phyloP scores from a whole-genome alignment of 768 basidiomycete species.

The Chalciporus chontae region DNA sequence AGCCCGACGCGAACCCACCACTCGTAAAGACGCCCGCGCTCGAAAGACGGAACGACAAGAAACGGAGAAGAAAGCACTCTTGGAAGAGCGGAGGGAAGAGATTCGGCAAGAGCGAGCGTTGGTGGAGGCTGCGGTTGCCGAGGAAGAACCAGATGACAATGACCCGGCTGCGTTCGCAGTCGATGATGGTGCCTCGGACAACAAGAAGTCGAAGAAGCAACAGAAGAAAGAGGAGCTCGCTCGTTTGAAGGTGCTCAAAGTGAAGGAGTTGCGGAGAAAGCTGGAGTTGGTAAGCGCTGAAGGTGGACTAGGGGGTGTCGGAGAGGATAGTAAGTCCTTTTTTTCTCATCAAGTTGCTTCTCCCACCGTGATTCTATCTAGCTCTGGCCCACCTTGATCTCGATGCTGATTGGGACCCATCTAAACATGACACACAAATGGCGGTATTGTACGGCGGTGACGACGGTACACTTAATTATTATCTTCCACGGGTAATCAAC shows the following conservation, averaged over 20 bases:
- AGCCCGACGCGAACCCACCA: conserved; percentile 70
- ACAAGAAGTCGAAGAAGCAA: conserved; percentile 18
- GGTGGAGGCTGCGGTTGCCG: conserved; percentile 66
- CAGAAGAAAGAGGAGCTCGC: conserved; percentile 68
- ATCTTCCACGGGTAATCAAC: background rate
- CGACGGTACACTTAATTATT: conserved; percentile 26
- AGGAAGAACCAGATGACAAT: conserved; percentile 64
- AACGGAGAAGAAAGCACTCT: conserved; percentile 56
- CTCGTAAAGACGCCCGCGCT: conserved; percentile 82
- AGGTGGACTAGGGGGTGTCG: conserved; percentile 49
- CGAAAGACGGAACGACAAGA: conserved; percentile 75
- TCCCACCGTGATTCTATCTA: conserved; percentile 18
- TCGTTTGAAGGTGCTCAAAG: conserved; percentile 78
- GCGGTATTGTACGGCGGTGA: conserved; percentile 62
- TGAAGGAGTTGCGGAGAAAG: conserved; percentile 74
- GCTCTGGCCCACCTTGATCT: conserved; percentile 73
- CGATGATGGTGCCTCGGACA: conserved; percentile 65
- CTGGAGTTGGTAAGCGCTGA: conserved; percentile 70
- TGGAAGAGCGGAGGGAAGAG: conserved; percentile 75
- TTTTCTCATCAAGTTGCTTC: background rate
- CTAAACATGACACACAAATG: conserved; percentile 82
- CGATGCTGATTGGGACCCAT: conserved; percentile 92
- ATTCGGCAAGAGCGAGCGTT: conserved; percentile 68
- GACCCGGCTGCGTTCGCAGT: conserved; percentile 7
- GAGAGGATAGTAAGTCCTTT: conserved; percentile 22